Percentiles rank a stretch among this genome's conserved stretches.
phyloP scores from a whole-genome alignment of 352 stramenopile species.

The Phytopythium vexans region DNA sequence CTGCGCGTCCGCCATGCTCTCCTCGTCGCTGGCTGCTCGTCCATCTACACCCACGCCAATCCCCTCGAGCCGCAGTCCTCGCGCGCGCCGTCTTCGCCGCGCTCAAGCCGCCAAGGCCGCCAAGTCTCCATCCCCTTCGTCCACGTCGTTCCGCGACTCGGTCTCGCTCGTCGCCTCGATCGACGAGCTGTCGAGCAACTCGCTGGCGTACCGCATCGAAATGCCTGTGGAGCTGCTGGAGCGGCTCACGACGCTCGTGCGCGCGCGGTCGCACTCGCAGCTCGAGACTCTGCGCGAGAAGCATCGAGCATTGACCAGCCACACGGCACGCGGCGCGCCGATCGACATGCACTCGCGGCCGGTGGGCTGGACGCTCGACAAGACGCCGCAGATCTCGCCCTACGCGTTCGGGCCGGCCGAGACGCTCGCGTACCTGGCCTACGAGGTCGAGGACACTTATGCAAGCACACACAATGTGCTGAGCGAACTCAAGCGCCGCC shows the following conservation, averaged over 20 bases:
- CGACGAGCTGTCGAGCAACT: constrained; percentile 57
- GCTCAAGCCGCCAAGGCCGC: constrained; percentile 14
- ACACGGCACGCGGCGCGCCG: constrained; percentile 53
- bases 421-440: constrained; percentile 71
- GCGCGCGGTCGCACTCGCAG: constrained; percentile 75
- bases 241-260: constrained; percentile 56
- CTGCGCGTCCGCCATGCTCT: constrained; percentile 7
- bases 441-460: constrained; percentile 72
- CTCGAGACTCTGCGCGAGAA: constrained; percentile 65
- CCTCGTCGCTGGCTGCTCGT: constrained; percentile 14
- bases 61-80: constrained; percentile 19
- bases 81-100: constrained; percentile 43
- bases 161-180: constrained; percentile 56
- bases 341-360: constrained; percentile 78
- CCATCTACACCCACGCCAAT: neutral
- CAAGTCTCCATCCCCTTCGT: constrained; percentile 1
- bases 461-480: constrained; percentile 70
- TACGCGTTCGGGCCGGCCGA: constrained; percentile 69
- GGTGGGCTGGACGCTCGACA: constrained; percentile 77
- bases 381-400: constrained; percentile 53
- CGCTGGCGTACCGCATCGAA: constrained; percentile 60
- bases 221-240: constrained; percentile 66
- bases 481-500: constrained; percentile 49
- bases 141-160: constrained; percentile 21
- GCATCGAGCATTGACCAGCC: constrained; percentile 22